A percentile compares a stretch with the other conserved stretches of the same genome.
phyloP scores from a whole-genome alignment of 257 asterid genomes.

The Echium plantagineum region DNA sequence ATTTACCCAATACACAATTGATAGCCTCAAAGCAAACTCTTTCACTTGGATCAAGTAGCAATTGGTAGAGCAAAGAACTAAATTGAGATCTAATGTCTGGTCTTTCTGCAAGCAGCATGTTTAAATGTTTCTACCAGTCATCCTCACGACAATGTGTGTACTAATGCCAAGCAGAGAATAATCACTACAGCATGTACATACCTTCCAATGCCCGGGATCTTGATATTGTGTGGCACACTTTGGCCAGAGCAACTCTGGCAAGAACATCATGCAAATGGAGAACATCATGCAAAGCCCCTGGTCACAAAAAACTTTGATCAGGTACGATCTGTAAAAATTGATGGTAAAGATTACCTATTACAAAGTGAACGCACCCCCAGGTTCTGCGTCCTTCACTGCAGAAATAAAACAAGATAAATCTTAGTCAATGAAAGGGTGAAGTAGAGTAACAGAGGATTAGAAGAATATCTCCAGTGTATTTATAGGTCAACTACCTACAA shows the following conservation, averaged over 20 bases:
- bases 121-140: constrained; percentile 15
- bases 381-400: constrained; percentile 81
- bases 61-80: constrained; percentile 79
- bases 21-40: constrained; percentile 98
- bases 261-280: constrained; percentile 97
- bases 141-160: not conserved
- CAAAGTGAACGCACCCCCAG: constrained; percentile 60
- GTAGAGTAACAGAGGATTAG: no score
- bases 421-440: not conserved
- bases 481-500: no score
- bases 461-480: no score
- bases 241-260: constrained; percentile 97
- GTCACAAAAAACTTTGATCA: constrained; percentile 30
- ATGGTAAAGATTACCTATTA: not conserved
- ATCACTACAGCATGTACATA: constrained; percentile 14
- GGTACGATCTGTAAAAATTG: constrained; percentile 7
- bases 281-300: constrained; percentile 96
- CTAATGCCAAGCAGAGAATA: not conserved
- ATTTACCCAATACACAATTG: constrained; percentile 89
- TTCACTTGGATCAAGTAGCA: constrained; percentile 96
- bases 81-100: constrained; percentile 80
- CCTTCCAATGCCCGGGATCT: constrained; percentile 94
- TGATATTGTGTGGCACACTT: constrained; percentile 76
- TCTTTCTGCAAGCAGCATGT: constrained; percentile 49
- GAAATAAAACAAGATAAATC: constrained; percentile 6